A percentile compares a stretch with the other conserved stretches of the same genome.
Evolutionary conservation across 169 alveolate species (phyloP).

Genomic region (Eimeria maxima): DNA sequence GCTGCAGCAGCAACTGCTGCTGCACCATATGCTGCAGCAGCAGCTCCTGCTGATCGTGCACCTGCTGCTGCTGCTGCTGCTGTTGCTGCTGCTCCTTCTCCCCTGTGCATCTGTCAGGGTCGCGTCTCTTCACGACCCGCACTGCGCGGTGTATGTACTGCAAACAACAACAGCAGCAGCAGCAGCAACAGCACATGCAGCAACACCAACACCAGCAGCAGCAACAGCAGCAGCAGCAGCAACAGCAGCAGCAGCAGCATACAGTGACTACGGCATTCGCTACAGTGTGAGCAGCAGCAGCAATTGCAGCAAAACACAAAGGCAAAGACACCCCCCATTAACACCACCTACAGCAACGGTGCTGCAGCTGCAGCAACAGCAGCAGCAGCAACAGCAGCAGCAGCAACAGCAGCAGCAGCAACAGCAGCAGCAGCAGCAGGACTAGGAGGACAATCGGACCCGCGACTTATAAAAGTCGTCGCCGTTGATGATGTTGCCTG

Average conservation of each 20-base stretch:
- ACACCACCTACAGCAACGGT: background rate
- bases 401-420: conserved; percentile 27
- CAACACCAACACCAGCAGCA: background rate
- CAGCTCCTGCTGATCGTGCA: conserved; percentile 16
- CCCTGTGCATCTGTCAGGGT: background rate
- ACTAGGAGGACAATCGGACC: background rate
- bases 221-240: conserved; percentile 53
- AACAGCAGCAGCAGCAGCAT: too few relatives aligned
- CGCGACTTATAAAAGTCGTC: conserved; percentile 13
- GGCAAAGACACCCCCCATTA: background rate
- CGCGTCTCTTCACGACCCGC: conserved; percentile 18
- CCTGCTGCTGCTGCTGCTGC: too few relatives aligned
- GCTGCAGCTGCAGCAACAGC: too few relatives aligned
- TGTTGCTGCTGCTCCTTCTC: too few relatives aligned
- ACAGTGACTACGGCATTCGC: background rate
- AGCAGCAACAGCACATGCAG: background rate
- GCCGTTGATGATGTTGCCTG: conserved; percentile 11
- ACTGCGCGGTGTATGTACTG: conserved; percentile 70
- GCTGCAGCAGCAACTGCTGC: conserved; percentile 41
- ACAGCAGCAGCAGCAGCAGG: conserved; percentile 35
- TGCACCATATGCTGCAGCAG: background rate
- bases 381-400: conserved; percentile 55
- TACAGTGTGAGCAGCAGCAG: background rate
- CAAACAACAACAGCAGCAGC: conserved; percentile 34
- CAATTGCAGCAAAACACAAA: background rate